These are phyloP conservation scores for Diutina mesorugosa DNA, from an alignment of 1,139 yeast genomes.

Conservation along the genomic window DNA sequence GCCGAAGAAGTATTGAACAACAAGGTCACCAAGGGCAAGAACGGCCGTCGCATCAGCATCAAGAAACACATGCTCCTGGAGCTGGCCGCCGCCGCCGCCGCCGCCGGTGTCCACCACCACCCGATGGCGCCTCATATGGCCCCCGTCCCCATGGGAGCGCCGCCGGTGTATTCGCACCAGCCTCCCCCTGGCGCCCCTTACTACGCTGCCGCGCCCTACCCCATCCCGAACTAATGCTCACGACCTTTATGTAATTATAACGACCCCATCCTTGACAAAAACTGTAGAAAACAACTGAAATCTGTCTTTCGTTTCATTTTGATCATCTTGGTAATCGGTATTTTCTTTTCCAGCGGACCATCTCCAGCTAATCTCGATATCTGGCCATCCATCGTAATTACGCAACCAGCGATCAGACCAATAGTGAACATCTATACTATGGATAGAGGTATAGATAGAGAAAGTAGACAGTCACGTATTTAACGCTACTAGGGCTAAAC, in stretches of 20 bases:
- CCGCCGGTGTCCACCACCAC: background rate
- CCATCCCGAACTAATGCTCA: constrained; percentile 1
- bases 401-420: too few relatives aligned
- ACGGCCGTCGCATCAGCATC: constrained; percentile 29
- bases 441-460: too few relatives aligned
- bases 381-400: too few relatives aligned
- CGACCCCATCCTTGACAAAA: background rate
- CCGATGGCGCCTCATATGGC: background rate
- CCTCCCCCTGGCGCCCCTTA: background rate
- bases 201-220: background rate
- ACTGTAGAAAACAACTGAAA: too few relatives aligned
- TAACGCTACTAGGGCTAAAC: too few relatives aligned
- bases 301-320: too few relatives aligned
- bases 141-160: background rate
- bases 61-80: constrained; percentile 11
- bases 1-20: constrained; percentile 19
- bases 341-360: too few relatives aligned
- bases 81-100: background rate
- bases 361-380: too few relatives aligned
- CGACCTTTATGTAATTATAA: background rate
- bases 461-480: too few relatives aligned
- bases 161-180: background rate
- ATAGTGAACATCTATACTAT: too few relatives aligned
- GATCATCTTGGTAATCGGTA: too few relatives aligned
- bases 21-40: constrained; percentile 34